Conservation (phyloP, 202 grass and related monocot genomes). For the Schoenoplectus triqueter region DNA sequence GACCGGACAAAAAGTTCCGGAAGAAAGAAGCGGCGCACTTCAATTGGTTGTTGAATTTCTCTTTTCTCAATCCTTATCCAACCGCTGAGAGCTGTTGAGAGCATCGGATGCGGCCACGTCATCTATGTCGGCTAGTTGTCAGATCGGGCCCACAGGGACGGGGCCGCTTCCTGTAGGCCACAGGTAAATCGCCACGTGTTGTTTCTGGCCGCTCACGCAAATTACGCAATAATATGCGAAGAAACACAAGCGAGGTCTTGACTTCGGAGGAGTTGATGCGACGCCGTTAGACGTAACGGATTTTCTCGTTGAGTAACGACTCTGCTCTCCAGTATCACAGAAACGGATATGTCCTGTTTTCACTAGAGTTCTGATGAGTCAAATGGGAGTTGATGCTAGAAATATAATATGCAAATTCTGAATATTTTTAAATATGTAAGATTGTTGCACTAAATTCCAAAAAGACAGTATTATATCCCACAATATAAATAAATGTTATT, state of each 20-base stretch:
- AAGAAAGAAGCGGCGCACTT: not conserved
- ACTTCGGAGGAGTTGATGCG: not conserved
- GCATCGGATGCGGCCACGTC: conserved; percentile 40
- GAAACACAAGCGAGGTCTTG: not conserved
- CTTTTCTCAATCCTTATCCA: conserved; percentile 28
- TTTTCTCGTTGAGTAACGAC: not conserved
- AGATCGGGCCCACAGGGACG: not conserved
- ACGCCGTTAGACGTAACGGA: conserved; percentile 34
- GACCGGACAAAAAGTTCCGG: not conserved
- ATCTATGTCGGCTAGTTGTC: not conserved
- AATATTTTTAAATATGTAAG: not conserved
- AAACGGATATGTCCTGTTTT: not conserved
- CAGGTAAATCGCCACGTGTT: not conserved
- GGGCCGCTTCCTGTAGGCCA: not conserved
- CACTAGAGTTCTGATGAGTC: not conserved
- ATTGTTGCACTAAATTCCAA: not conserved
- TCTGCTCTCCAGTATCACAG: not conserved
- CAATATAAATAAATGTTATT: not conserved
- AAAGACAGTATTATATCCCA: not conserved
- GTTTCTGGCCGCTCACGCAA: not conserved
- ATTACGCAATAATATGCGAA: not conserved
- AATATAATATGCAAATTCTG: not conserved
- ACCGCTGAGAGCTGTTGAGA: not conserved
- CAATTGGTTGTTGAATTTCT: conserved; percentile 19
- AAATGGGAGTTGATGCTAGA: not conserved